Conservation (phyloP, 768 basidiomycete species). For the Naganishia onofrii region DNA sequence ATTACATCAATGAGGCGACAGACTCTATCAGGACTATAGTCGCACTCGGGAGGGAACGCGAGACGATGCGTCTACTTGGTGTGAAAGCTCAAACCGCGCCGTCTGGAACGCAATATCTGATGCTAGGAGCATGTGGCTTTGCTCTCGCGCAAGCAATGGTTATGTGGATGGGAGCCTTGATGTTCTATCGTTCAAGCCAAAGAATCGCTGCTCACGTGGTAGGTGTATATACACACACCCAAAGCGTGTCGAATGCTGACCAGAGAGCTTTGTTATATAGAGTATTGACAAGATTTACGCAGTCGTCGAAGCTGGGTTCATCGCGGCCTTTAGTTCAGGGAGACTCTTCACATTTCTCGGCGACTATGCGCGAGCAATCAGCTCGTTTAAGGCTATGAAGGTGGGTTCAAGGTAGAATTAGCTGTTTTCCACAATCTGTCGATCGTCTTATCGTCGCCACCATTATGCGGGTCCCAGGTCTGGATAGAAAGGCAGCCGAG, state of each 20-base stretch:
- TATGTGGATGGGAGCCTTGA: constrained; percentile 36
- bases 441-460: too few species aligned
- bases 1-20: constrained; percentile 26
- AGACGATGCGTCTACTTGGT: too few species aligned
- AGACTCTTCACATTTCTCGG: constrained; percentile 32
- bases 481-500: too few species aligned
- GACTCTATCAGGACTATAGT: too few species aligned
- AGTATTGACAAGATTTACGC: constrained; percentile 36
- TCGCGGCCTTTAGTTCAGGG: constrained; percentile 35
- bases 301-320: constrained; percentile 35
- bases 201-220: constrained; percentile 29
- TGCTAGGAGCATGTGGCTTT: constrained; percentile 26
- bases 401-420: neutral
- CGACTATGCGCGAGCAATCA: too few species aligned
- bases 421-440: neutral
- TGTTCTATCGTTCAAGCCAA: constrained; percentile 39
- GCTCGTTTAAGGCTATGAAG: too few species aligned
- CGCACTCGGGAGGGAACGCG: too few species aligned
- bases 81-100: constrained; percentile 6
- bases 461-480: too few species aligned
- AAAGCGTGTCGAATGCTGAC: too few species aligned
- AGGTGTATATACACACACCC: constrained; percentile 7
- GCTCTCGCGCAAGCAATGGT: constrained; percentile 32
- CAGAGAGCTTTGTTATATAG: too few species aligned
- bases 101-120: constrained; percentile 24